Percentiles rank a stretch among this genome's conserved stretches.
These are phyloP conservation scores for Brettanomyces bruxellensis DNA, from an alignment of 805 yeast species.

Conservation along the genomic window DNA sequence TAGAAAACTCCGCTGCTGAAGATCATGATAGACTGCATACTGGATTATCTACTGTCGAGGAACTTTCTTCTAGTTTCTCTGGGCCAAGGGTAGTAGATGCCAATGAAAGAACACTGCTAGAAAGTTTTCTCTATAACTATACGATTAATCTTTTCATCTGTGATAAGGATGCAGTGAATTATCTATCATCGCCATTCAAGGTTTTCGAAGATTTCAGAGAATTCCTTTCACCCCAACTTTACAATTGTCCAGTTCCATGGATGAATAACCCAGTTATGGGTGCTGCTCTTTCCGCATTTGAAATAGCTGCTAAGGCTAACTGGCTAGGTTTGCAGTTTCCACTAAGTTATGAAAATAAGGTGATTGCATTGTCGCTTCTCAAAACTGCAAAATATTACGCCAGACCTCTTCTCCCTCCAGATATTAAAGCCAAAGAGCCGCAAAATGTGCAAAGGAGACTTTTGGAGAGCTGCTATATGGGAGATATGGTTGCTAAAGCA, in stretches of 20 bases:
- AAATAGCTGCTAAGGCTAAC: constrained; percentile 27
- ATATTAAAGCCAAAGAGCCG: constrained; percentile 9
- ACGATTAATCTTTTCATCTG: constrained; percentile 27
- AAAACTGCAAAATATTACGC: constrained; percentile 8
- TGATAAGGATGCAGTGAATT: constrained; percentile 17
- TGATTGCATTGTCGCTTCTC: constrained; percentile 2
- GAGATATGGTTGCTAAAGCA: constrained; percentile 10
- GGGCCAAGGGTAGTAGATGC: constrained; percentile 6
- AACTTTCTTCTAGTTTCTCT: not conserved
- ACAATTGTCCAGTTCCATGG: constrained; percentile 26
- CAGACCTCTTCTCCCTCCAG: constrained; percentile 9
- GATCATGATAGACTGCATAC: not conserved
- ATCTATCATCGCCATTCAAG: constrained; percentile 33
- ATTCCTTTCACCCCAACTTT: constrained; percentile 26
- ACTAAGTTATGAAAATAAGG: constrained; percentile 2
- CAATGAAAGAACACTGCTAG: constrained; percentile 30
- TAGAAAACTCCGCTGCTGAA: not conserved
- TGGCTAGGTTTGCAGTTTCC: constrained; percentile 23
- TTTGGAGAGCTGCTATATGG: constrained; percentile 13
- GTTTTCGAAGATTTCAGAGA: constrained; percentile 25
- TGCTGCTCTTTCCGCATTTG: constrained; percentile 29
- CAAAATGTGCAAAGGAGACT: constrained; percentile 9
- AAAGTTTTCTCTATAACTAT: constrained; percentile 37
- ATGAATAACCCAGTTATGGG: constrained; percentile 35
- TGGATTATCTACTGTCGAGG: not conserved